Evolutionary conservation across 2,329 filamentous ascomycete genomes (phyloP), one percentile per base, ranked within the genome.

Genomic region (Chrysoporthe austroafricana): DNA sequence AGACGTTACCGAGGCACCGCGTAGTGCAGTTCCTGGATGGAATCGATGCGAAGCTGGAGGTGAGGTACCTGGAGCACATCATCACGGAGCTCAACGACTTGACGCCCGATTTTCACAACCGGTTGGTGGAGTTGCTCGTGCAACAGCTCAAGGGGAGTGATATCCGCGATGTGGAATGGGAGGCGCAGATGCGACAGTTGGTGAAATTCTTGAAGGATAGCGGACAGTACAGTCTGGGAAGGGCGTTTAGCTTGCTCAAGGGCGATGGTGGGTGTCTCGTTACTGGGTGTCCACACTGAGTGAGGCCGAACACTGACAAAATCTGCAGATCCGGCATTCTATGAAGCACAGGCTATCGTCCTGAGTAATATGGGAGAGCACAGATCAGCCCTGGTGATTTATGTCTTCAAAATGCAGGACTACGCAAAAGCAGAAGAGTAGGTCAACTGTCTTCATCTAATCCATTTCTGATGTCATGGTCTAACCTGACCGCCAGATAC

Each of bases 291-390:
- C 16, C 16, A 39, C 18, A 44, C 26, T 39, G 16, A 39, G 69
- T 43, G 61, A 39, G 26, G n/a, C 54, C 54, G 9, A 56, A 61
- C 26, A 39, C 69, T 69, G 66, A 71, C 72, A 32, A 68, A 61
- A 57, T 34, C 7, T 34, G 21, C 71, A 95, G 93, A 97, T 76
- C 84, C 94, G 0, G 84, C 88, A 2, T 97, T 97, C 74, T 97
- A 91, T 77, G 95, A 98, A 77, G 89, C 93, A 1, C 90, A 95
- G 70, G 96, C 96, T 7, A 90, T 98, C 57, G 90, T 98, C 26
- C 87, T 98, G 50, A 94, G 93, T 78, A 96, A 96, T 73, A 97
- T 98, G 92, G 93, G 93, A 7, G 91, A 95, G 73, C 94, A 99
- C 80, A 94, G 93, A 76, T 94, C 98, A 79, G 96, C 96, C 0